Conservation (phyloP, 495 filamentous ascomycete genomes). For the Tuber melanosporum region DNA sequence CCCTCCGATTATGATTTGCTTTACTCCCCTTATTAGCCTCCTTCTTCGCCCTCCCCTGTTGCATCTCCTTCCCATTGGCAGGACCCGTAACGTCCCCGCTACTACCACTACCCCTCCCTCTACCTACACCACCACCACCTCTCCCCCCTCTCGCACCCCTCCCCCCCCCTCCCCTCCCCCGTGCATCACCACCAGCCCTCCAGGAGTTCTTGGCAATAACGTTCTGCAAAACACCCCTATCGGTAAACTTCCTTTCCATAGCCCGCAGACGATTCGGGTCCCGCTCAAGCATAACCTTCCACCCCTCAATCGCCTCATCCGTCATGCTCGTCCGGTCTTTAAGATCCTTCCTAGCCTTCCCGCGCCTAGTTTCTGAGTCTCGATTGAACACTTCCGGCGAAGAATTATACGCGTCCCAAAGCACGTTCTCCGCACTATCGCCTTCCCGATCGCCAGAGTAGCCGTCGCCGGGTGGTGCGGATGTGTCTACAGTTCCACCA, state of each 20-base stretch:
- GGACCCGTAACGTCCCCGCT: conserved; percentile 48
- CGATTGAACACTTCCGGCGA: conserved; percentile 60
- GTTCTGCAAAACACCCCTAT: conserved; percentile 22
- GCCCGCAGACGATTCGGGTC: conserved; percentile 59
- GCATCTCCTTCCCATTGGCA: conserved; percentile 54
- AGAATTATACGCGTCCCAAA: conserved; percentile 63
- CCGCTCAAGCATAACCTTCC: conserved; percentile 73
- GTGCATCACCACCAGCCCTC: conserved; percentile 43
- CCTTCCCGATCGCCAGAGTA: conserved; percentile 45
- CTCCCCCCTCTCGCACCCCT: conserved; percentile 14
- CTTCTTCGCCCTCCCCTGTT: conserved; percentile 57
- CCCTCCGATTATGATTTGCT: conserved; percentile 61
- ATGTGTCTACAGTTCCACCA: conserved; percentile 70
- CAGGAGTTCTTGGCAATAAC: conserved; percentile 24
- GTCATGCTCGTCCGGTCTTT: conserved; percentile 78
- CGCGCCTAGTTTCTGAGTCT: conserved; percentile 60
- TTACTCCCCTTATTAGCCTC: conserved; percentile 58
- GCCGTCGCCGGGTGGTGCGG: conserved; percentile 43
- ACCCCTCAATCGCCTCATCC: conserved; percentile 91
- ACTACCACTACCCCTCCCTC: conserved; percentile 50
- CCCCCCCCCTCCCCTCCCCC: conserved; percentile 40
- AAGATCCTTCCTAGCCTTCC: conserved; percentile 55
- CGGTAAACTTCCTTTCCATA: conserved; percentile 59
- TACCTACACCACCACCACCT: conserved; percentile 46
- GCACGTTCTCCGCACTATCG: conserved; percentile 46